Conservation (phyloP, 345 rosid genomes). For the Murraya paniculata region DNA sequence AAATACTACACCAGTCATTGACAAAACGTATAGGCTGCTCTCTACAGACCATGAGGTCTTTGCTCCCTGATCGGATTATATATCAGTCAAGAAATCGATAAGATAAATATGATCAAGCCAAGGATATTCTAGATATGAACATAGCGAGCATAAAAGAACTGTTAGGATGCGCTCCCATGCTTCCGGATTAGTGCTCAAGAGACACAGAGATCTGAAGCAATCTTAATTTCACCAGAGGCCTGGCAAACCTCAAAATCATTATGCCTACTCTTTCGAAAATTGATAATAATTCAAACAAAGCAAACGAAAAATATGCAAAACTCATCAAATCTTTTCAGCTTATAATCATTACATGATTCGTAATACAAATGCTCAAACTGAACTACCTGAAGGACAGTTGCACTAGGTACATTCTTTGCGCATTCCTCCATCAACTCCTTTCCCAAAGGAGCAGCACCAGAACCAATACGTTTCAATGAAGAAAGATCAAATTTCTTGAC, state of each 20-base stretch:
- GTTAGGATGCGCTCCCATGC: neutral
- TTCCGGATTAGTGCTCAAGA: neutral
- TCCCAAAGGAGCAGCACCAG: slow-evolving; percentile 91
- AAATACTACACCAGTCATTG: neutral
- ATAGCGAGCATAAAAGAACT: neutral
- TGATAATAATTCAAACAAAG: neutral
- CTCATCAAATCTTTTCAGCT: neutral
- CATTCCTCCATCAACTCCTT: slow-evolving; percentile 92
- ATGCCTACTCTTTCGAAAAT: neutral
- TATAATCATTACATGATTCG: neutral
- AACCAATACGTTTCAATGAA: slow-evolving; percentile 60
- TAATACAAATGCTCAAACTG: neutral
- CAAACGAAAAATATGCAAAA: too few species aligned
- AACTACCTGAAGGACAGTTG: slow-evolving; percentile 56
- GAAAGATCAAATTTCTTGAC: slow-evolving; percentile 71
- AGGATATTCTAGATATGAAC: neutral
- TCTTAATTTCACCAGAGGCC: neutral
- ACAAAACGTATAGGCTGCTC: neutral
- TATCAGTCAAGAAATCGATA: neutral
- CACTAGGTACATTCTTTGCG: slow-evolving; percentile 56
- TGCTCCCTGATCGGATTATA: neutral
- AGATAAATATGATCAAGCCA: neutral
- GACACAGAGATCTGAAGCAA: neutral
- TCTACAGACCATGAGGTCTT: neutral
- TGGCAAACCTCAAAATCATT: neutral